Evolutionary conservation across 108 stramenopile genomes (phyloP).

Genomic region (Skeletonema marinoi): DNA sequence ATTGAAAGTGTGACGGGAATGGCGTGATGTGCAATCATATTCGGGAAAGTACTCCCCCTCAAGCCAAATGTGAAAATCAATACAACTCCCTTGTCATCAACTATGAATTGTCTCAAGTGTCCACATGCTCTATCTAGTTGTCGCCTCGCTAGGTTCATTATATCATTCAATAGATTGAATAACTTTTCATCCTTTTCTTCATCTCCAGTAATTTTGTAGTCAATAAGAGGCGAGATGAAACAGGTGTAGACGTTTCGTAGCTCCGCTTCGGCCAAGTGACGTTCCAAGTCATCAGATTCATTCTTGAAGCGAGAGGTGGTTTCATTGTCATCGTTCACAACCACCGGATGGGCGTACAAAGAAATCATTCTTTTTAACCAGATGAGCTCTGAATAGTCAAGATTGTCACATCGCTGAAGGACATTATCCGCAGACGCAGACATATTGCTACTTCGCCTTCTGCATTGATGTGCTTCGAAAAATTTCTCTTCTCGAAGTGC

Average conservation of each 20-base stretch:
- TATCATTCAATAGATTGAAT: slow-evolving; percentile 61
- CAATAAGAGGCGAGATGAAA: slow-evolving; percentile 60
- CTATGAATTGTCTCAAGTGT: slow-evolving; percentile 78
- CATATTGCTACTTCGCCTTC: slow-evolving; percentile 6
- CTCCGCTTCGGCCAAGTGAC: slow-evolving; percentile 69
- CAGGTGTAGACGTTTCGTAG: slow-evolving; percentile 65
- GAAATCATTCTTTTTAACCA: slow-evolving; percentile 59
- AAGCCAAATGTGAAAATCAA: slow-evolving; percentile 81
- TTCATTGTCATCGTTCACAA: slow-evolving; percentile 68
- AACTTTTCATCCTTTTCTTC: slow-evolving; percentile 36
- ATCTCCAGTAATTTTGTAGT: slow-evolving; percentile 52
- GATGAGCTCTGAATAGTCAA: slow-evolving; percentile 45
- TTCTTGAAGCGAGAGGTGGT: slow-evolving; percentile 15
- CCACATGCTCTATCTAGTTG: slow-evolving; percentile 57
- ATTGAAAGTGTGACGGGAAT: slow-evolving; percentile 65
- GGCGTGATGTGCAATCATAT: slow-evolving; percentile 68
- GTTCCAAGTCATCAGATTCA: slow-evolving; percentile 38
- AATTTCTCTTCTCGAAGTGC: slow-evolving; percentile 22
- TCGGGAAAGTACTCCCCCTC: slow-evolving; percentile 72
- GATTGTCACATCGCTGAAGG: slow-evolving; percentile 26
- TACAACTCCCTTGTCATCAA: slow-evolving; percentile 81
- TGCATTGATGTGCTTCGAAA: slow-evolving; percentile 14
- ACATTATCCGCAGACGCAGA: slow-evolving; percentile 28
- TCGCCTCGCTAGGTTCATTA: slow-evolving; percentile 64
- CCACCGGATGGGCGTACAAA: slow-evolving; percentile 78